phyloP scores from a whole-genome alignment of 2,329 filamentous ascomycete genomes.

The Colletotrichum australisinense region DNA sequence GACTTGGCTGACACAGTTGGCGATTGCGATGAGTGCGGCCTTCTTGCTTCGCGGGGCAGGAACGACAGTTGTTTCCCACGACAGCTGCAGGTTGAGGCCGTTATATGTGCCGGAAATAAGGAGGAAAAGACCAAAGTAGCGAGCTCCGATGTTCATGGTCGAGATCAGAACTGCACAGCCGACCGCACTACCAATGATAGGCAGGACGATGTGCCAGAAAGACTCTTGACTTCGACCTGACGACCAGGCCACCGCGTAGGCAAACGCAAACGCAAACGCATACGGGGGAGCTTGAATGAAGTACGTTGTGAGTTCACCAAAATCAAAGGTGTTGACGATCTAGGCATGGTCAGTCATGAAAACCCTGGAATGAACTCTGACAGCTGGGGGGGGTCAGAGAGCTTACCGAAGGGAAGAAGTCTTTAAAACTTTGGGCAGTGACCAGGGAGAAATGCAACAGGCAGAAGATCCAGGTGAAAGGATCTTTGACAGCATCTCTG shows the following conservation, averaged over 20 bases:
- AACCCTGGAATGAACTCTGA: too few relatives aligned
- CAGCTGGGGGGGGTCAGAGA: too few relatives aligned
- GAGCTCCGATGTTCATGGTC: conserved; percentile 51
- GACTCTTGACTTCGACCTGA: conserved; percentile 48
- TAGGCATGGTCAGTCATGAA: background rate
- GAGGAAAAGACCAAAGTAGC: conserved; percentile 55
- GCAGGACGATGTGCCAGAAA: conserved; percentile 51
- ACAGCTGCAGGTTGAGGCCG: conserved; percentile 51
- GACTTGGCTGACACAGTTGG: conserved; percentile 50
- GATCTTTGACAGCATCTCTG: conserved; percentile 46
- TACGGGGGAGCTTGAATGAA: conserved; percentile 54
- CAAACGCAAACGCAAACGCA: conserved; percentile 51
- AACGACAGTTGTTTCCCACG: conserved; percentile 53
- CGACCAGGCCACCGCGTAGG: conserved; percentile 48
- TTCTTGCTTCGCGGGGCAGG: conserved; percentile 51
- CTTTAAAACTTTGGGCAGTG: conserved; percentile 53
- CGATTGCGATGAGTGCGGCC: conserved; percentile 53
- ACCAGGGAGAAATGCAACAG: conserved; percentile 56
- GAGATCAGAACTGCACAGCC: conserved; percentile 54
- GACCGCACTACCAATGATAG: conserved; percentile 46
- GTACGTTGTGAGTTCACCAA: conserved; percentile 45
- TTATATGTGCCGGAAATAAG: conserved; percentile 51
- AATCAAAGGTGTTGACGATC: conserved; percentile 44
- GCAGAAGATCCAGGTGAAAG: conserved; percentile 53
- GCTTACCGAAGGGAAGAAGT: conserved; percentile 53